Evolutionary conservation across 192 early-diverging fungal species (phyloP).

Genomic region (Backusella mclennaniae): DNA sequence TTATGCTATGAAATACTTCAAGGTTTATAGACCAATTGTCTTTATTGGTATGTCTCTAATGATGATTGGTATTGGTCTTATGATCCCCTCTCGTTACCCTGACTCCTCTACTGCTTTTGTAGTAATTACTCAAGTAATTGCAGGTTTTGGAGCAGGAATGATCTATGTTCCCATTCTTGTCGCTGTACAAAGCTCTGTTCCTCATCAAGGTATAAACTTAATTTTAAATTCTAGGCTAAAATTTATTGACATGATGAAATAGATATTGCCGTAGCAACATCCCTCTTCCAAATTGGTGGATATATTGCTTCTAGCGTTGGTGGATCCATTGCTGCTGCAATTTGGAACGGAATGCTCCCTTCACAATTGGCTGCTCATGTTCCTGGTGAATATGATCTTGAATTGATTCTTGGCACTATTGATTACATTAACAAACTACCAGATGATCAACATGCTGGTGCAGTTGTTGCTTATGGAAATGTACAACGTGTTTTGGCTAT

Average conservation of each 20-base stretch:
- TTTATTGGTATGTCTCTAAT: conserved; percentile 12
- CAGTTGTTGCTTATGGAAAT: conserved; percentile 16
- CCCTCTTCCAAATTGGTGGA: conserved; percentile 11
- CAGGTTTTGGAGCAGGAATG: conserved; percentile 19
- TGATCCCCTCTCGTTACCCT: conserved; percentile 23
- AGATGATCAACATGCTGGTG: conserved; percentile 15
- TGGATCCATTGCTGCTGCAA: conserved; percentile 13
- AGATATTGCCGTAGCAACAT: conserved; percentile 22
- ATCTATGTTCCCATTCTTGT: conserved; percentile 16
- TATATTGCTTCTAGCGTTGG: conserved; percentile 16
- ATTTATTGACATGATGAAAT: background rate
- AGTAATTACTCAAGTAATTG: conserved; percentile 18
- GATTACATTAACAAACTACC: background rate
- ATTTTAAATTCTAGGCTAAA: background rate
- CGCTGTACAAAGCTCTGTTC: conserved; percentile 14
- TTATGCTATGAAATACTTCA: conserved; percentile 12
- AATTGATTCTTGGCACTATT: background rate
- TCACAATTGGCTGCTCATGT: conserved; percentile 14
- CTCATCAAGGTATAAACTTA: conserved; percentile 5
- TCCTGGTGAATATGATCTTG: conserved; percentile 8
- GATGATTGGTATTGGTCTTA: conserved; percentile 20
- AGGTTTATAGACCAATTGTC: conserved; percentile 8
- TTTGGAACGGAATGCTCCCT: conserved; percentile 20
- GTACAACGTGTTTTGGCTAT: conserved; percentile 14
- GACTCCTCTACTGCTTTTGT: conserved; percentile 1